These are phyloP conservation scores for Oxyria digyna DNA, from an alignment of 148 eudicot species.

Conservation along the genomic window DNA sequence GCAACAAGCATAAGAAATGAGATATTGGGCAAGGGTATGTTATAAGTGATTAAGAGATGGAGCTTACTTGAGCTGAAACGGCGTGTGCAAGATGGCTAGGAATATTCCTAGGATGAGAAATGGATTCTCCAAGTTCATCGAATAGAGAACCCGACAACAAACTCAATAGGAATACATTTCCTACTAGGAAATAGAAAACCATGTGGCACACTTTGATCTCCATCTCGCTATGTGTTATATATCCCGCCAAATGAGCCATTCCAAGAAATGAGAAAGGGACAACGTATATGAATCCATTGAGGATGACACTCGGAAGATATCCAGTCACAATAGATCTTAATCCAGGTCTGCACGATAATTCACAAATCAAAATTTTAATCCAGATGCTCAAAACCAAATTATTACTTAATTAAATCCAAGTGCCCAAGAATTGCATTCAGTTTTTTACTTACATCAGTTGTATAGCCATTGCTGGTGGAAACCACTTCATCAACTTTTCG, in stretches of 20 bases:
- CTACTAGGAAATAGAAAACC: conserved; percentile 85
- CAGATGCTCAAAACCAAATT: too few species aligned
- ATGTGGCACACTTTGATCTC: conserved; percentile 77
- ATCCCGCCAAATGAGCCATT: conserved; percentile 66
- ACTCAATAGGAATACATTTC: conserved; percentile 79
- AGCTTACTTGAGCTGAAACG: conserved; percentile 71
- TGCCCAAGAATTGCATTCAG: too few species aligned
- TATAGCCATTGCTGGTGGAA: conserved; percentile 86
- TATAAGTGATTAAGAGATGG: not conserved
- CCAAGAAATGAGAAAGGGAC: conserved; percentile 76
- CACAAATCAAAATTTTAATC: not conserved
- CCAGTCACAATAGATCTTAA: conserved; percentile 67
- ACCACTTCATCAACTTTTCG: conserved; percentile 76
- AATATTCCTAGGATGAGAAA: conserved; percentile 54
- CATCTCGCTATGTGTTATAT: conserved; percentile 56
- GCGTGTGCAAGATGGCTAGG: conserved; percentile 84
- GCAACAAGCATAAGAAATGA: conserved; percentile 16
- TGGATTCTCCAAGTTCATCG: conserved; percentile 77
- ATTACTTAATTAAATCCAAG: too few species aligned
- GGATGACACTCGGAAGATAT: conserved; percentile 79
- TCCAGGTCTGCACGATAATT: conserved; percentile 50
- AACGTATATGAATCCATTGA: conserved; percentile 64
- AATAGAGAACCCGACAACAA: conserved; percentile 83
- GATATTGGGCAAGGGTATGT: not conserved
- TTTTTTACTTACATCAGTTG: conserved; percentile 55